Evolutionary conservation across 495 filamentous ascomycete species (phyloP).

Genomic region (Stereocaulon alpinum): DNA sequence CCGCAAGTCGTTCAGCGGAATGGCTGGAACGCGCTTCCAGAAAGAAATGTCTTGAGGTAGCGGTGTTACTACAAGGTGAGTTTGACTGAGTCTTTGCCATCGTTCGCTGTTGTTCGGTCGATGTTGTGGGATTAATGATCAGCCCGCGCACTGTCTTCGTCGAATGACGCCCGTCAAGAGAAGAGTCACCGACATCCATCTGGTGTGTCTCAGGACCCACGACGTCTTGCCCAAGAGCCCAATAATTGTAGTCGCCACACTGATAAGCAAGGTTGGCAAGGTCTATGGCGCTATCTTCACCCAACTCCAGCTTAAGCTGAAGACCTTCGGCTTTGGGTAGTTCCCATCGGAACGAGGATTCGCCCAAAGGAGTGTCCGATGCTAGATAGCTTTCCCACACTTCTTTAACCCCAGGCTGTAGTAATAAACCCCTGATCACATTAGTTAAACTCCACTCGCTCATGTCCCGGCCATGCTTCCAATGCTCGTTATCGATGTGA

Average conservation of each 20-base stretch:
- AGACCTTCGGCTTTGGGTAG: not conserved
- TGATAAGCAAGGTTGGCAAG: not conserved
- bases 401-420: not conserved
- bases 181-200: not conserved
- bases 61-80: not conserved
- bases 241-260: not conserved
- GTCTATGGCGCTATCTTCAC: not conserved
- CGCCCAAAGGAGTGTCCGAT: not conserved
- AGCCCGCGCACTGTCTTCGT: not conserved
- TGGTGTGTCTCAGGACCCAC: not conserved
- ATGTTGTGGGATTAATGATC: not conserved
- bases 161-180: not conserved
- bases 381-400: not conserved
- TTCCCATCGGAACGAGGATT: not conserved
- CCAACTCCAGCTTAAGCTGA: slow-evolving; percentile 1
- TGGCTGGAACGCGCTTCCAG: not conserved
- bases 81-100: not conserved
- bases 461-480: not conserved
- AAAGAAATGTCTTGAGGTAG: not conserved
- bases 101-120: too few relatives aligned
- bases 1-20: not conserved
- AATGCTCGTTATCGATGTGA: slow-evolving; percentile 10
- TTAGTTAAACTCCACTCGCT: slow-evolving; percentile 1
- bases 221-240: not conserved
- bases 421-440: slow-evolving; percentile 8